phyloP scores from a whole-genome alignment of 192 early-diverging fungal genomes.

The Mortierella antarctica region DNA sequence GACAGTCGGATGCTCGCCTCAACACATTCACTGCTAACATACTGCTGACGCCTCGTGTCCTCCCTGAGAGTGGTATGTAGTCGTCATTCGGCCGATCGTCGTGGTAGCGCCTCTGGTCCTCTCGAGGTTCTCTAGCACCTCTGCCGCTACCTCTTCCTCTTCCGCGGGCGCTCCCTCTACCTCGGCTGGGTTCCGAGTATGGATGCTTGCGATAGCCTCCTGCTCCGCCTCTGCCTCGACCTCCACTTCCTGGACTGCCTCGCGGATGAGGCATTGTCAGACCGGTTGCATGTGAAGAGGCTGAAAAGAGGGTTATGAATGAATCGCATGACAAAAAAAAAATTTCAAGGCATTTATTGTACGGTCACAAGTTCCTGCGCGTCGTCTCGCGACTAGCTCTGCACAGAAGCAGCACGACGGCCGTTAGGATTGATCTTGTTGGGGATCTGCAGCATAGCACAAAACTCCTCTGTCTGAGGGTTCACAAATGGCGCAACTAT shows the following conservation, averaged over 20 bases:
- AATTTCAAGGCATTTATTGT: background rate
- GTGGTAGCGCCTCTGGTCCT: background rate
- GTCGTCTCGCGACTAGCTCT: background rate
- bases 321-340: background rate
- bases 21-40: background rate
- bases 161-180: background rate
- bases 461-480: slow-evolving; percentile 87
- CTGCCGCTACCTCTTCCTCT: too few species aligned
- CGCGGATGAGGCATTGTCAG: slow-evolving; percentile 4
- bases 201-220: background rate
- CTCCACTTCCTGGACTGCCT: slow-evolving; percentile 1
- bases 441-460: slow-evolving; percentile 72
- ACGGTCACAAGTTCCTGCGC: background rate
- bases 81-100: slow-evolving; percentile 2
- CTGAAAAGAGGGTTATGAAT: too few species aligned
- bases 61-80: slow-evolving; percentile 6
- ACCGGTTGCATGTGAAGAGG: background rate
- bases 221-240: slow-evolving; percentile 6
- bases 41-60: background rate
- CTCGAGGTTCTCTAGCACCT: too few species aligned
- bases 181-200: too few species aligned
- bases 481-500: slow-evolving; percentile 71
- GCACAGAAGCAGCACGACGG: slow-evolving; percentile 22
- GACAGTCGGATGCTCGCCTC: background rate
- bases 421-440: slow-evolving; percentile 77